phyloP scores from a whole-genome alignment of 805 yeast genomes.

The Yarrowia hollandica region DNA sequence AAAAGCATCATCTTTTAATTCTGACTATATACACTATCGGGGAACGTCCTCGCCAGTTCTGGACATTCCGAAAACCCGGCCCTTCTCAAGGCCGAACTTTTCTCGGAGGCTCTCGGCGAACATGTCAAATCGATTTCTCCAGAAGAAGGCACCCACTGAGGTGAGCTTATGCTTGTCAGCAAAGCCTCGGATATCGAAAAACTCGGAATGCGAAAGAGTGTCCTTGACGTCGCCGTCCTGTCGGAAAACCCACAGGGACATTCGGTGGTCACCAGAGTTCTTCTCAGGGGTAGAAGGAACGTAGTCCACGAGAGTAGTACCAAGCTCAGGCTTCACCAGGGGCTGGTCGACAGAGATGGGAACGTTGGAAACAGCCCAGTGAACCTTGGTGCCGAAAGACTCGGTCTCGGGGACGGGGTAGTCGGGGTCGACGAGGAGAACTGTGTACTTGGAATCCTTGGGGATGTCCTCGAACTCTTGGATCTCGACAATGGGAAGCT shows the following conservation, averaged over 20 bases:
- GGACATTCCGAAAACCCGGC: constrained; percentile 55
- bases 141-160: constrained; percentile 90
- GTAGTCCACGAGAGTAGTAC: constrained; percentile 57
- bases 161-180: constrained; percentile 54
- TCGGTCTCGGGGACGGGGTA: constrained; percentile 74
- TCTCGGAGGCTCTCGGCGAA: constrained; percentile 67
- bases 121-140: constrained; percentile 84
- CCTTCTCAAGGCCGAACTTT: constrained; percentile 69
- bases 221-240: constrained; percentile 47
- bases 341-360: constrained; percentile 51
- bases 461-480: constrained; percentile 63
- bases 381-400: constrained; percentile 67
- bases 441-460: constrained; percentile 62
- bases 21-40: constrained; percentile 29
- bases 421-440: constrained; percentile 87
- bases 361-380: constrained; percentile 75
- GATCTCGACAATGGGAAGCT: constrained; percentile 75
- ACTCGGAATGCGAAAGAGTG: constrained; percentile 43
- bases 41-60: constrained; percentile 24
- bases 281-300: constrained; percentile 87
- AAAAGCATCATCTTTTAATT: neutral
- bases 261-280: constrained; percentile 79
- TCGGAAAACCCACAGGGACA: constrained; percentile 86
- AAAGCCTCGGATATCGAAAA: constrained; percentile 74
- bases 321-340: constrained; percentile 37